Evolutionary conservation across 2,329 filamentous ascomycete genomes (phyloP).

Genomic region (Endothia cerciana): DNA sequence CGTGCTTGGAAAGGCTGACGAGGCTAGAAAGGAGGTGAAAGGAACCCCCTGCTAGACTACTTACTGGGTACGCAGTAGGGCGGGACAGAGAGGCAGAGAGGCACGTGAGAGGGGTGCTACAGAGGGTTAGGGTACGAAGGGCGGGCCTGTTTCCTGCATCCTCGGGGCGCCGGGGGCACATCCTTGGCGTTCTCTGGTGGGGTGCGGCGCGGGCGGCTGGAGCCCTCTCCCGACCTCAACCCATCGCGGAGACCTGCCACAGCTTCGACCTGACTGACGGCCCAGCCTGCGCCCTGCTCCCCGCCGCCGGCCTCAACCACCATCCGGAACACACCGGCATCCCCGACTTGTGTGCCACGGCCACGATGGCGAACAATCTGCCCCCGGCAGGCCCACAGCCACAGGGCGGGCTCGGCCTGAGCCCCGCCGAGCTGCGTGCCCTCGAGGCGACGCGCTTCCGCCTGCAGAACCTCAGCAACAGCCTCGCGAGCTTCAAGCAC

Average conservation of each 20-base stretch:
- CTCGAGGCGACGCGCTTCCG: conserved; percentile 73
- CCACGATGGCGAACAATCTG: conserved; percentile 5
- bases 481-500: conserved; percentile 65
- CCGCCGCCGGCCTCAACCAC: not conserved
- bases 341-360: not conserved
- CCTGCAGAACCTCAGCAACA: conserved; percentile 70
- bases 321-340: not conserved
- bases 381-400: not conserved
- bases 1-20: conserved; percentile 20
- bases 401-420: conserved; percentile 49
- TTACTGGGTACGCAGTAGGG: not conserved
- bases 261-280: not conserved
- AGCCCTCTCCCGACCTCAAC: not conserved
- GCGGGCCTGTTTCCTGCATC: too few species aligned
- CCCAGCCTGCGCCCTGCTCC: too few species aligned
- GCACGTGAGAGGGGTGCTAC: too few species aligned
- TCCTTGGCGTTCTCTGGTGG: not conserved
- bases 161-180: too few species aligned
- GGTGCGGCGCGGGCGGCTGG: conserved; percentile 2
- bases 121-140: conserved; percentile 8
- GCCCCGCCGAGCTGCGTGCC: conserved; percentile 65
- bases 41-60: conserved; percentile 1
- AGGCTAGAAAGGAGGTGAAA: conserved; percentile 8
- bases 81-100: not conserved
- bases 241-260: too few species aligned